Conservation (phyloP, 495 filamentous ascomycete species). For the Achaetomiella virescens region DNA sequence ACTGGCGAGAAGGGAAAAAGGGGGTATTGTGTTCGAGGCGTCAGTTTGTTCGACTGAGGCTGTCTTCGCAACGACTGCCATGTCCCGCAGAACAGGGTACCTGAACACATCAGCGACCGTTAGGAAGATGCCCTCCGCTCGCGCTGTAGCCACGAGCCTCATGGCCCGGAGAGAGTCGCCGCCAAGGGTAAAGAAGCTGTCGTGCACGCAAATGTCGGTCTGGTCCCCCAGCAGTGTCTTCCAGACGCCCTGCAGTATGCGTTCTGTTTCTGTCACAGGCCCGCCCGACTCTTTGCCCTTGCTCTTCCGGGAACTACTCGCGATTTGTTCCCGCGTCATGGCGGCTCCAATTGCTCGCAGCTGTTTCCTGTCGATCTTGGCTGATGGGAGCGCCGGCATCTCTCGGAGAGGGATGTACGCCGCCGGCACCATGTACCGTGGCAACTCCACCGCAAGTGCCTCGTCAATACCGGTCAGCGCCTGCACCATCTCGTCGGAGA, state of each 20-base stretch:
- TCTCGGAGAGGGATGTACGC: conserved; percentile 23
- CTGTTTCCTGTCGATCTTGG: conserved; percentile 46
- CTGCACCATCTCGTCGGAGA: background rate
- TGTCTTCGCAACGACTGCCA: conserved; percentile 22
- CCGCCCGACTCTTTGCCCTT: background rate
- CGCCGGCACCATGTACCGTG: conserved; percentile 52
- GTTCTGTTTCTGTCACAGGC: conserved; percentile 12
- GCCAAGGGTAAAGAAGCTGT: conserved; percentile 30
- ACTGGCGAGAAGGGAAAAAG: conserved; percentile 17
- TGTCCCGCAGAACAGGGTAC: conserved; percentile 15
- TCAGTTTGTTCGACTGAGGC: background rate
- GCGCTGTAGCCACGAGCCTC: conserved; percentile 20
- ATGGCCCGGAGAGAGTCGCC: conserved; percentile 32
- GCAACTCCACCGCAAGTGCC: conserved; percentile 33
- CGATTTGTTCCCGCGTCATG: background rate
- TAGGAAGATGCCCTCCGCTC: conserved; percentile 17
- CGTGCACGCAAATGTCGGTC: conserved; percentile 9
- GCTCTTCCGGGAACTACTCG: background rate
- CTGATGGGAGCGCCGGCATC: conserved; percentile 39
- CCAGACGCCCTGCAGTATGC: conserved; percentile 14
- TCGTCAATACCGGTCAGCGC: conserved; percentile 9
- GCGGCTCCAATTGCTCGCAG: conserved; percentile 26
- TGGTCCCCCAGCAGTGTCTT: conserved; percentile 10
- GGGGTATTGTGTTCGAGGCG: background rate
- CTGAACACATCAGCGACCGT: conserved; percentile 20